These are phyloP conservation scores for Bipolaris bicolor DNA, from an alignment of 2,329 filamentous ascomycete genomes.

Conservation along the genomic window DNA sequence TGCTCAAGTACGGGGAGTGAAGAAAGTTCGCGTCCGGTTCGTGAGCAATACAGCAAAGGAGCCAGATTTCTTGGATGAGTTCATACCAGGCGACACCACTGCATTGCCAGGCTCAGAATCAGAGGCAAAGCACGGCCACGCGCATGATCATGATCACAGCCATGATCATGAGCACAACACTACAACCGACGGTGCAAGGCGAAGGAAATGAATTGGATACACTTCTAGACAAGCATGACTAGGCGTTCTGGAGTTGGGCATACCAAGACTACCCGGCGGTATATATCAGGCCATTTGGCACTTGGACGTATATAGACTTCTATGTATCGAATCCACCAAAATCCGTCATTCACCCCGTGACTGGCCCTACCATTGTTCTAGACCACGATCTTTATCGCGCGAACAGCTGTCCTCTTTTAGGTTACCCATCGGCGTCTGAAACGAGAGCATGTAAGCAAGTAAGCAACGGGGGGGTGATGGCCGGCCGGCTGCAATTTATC, in stretches of 20 bases:
- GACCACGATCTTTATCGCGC: background rate
- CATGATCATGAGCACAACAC: slow-evolving; percentile 35
- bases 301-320: slow-evolving; percentile 5
- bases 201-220: slow-evolving; percentile 31
- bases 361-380: background rate
- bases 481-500: slow-evolving; percentile 27
- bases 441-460: slow-evolving; percentile 4
- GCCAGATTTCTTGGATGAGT: slow-evolving; percentile 73
- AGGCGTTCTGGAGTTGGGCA: slow-evolving; percentile 34
- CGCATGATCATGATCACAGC: slow-evolving; percentile 36
- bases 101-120: slow-evolving; percentile 40
- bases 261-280: slow-evolving; percentile 24
- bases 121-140: slow-evolving; percentile 23
- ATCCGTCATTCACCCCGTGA: background rate
- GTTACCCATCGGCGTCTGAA: slow-evolving; percentile 10
- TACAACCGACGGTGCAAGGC: slow-evolving; percentile 26
- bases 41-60: slow-evolving; percentile 68
- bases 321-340: slow-evolving; percentile 4
- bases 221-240: slow-evolving; percentile 25
- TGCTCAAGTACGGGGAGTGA: slow-evolving; percentile 79
- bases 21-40: slow-evolving; percentile 83
- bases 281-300: slow-evolving; percentile 13
- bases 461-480: slow-evolving; percentile 1
- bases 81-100: slow-evolving; percentile 46
- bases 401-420: slow-evolving; percentile 2